Base-by-base conservation (phyloP, 495 filamentous ascomycete genomes). In the Aspergillus nidulans region DNA sequence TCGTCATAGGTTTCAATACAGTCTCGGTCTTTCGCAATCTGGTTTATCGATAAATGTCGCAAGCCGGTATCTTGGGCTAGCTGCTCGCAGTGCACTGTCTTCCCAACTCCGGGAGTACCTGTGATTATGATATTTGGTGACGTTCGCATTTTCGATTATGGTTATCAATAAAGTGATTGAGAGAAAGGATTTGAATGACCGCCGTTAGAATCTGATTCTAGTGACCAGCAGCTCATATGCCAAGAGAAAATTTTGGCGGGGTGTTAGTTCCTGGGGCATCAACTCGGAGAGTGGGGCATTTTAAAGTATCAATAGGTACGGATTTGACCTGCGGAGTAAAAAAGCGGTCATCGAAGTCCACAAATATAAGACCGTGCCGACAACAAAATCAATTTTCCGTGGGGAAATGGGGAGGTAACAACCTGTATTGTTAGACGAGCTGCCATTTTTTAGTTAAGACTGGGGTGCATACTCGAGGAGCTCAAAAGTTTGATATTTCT, bases 31-130 rank as follows among this genome's bases (percentile, higher is more conserved):
- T 96, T 96, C 60, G 92, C 91, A 42, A 97, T 73, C 46, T 92
- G 77, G 69, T 97, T 97, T 65, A 98, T 81, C n/a, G 83, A 84
- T 6, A 98, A 70, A 69, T 96, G 91, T 66, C 84, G 83, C 52
- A 97, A 75, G n/a, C 83, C 85, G 19, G 81, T 82, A 12, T 77
- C 81, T 62, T 86, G 77, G 34, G 91, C 88, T 49, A 97, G 77
- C 56, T 82, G 75, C 67, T 94, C 88, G 61, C 85, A 86, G 70
- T 95, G 91, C 18, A 86, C 90, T 16, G 91, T 95, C 75, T 98
- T 98, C 66, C 94, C 94, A 21, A 92, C 89, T 47, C 94, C 95
- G 6, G 94, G 94, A 26, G 94, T 97, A 60, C 94, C 94, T 47
- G 94, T 97, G 58, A 98, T 79, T 52, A 98, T 87, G 64, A 97